Evolutionary conservation across 139 green algal species (phyloP).

Genomic region (Picochlorum sp.): DNA sequence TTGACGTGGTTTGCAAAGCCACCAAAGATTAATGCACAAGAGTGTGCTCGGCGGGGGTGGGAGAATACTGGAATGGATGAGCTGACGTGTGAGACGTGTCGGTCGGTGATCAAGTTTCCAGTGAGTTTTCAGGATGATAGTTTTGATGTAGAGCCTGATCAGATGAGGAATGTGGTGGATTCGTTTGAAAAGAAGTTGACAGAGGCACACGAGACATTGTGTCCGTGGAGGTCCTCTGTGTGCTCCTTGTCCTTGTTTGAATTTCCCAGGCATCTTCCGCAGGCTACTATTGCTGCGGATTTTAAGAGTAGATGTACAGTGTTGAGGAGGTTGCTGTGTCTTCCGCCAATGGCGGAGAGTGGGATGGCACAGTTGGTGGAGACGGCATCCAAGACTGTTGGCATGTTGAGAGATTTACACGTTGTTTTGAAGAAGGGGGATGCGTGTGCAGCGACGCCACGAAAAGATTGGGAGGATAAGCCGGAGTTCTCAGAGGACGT

Average conservation of each 20-base stretch:
- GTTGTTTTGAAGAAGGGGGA: neutral
- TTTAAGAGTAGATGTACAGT: constrained; percentile 12
- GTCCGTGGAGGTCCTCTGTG: constrained; percentile 41
- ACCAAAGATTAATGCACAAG: constrained; percentile 33
- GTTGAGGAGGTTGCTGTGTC: constrained; percentile 21
- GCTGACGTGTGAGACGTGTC: constrained; percentile 56
- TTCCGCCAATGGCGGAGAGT: constrained; percentile 18
- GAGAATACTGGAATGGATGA: constrained; percentile 45
- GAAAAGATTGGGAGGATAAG: neutral
- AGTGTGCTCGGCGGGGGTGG: constrained; percentile 58
- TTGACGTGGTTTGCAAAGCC: constrained; percentile 71
- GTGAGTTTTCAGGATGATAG: constrained; percentile 25
- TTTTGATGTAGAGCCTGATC: constrained; percentile 16
- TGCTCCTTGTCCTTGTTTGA: constrained; percentile 37
- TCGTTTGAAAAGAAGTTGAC: constrained; percentile 24
- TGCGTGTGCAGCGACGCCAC: neutral
- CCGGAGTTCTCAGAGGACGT: neutral
- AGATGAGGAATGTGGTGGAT: constrained; percentile 3
- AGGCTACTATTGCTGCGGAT: constrained; percentile 10
- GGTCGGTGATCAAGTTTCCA: constrained; percentile 41
- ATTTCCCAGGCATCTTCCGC: constrained; percentile 35
- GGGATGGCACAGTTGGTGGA: neutral
- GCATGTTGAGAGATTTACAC: neutral
- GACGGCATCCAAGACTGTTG: neutral
- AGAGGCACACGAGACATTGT: constrained; percentile 33